These are phyloP conservation scores for Fusarium sambucinum DNA, from an alignment of 2,329 filamentous ascomycete species.

Conservation along the genomic window DNA sequence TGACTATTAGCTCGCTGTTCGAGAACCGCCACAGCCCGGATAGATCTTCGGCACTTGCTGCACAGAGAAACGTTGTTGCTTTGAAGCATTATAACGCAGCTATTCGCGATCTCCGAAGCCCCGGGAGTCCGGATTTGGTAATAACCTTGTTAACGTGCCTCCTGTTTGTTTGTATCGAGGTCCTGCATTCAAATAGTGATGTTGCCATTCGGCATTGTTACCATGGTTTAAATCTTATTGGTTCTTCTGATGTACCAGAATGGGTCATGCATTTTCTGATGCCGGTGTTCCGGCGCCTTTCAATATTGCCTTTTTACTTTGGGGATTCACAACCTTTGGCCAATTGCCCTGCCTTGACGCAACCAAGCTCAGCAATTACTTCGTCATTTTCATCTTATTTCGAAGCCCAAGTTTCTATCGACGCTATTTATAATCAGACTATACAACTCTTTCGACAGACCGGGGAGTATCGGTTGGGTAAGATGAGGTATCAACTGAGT, in stretches of 20 bases:
- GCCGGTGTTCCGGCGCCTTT: constrained; percentile 15
- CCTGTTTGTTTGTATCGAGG: constrained; percentile 23
- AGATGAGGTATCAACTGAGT: constrained; percentile 6
- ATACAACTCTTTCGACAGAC: constrained; percentile 20
- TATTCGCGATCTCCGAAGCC: constrained; percentile 7
- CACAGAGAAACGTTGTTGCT: constrained; percentile 3
- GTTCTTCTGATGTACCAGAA: constrained; percentile 1
- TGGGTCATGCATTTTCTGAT: constrained; percentile 9
- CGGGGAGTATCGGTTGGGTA: constrained; percentile 12
- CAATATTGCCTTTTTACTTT: constrained; percentile 24
- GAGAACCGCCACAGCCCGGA: constrained; percentile 5
- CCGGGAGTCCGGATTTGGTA: constrained; percentile 3
- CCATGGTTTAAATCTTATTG: constrained; percentile 14
- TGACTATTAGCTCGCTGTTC: constrained; percentile 21
- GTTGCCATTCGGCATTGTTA: constrained; percentile 21
- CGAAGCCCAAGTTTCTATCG: constrained; percentile 9
- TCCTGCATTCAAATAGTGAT: constrained; percentile 21
- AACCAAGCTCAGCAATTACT: neutral
- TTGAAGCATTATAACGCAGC: constrained; percentile 25
- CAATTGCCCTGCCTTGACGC: neutral
- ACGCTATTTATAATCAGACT: constrained; percentile 12
- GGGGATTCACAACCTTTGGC: constrained; percentile 19
- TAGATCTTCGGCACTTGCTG: neutral
- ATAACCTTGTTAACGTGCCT: constrained; percentile 18
- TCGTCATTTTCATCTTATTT: neutral